These are phyloP conservation scores for Dryadomyces quercus-mongolicae DNA, from an alignment of 2,329 filamentous ascomycete species.

Conservation along the genomic window DNA sequence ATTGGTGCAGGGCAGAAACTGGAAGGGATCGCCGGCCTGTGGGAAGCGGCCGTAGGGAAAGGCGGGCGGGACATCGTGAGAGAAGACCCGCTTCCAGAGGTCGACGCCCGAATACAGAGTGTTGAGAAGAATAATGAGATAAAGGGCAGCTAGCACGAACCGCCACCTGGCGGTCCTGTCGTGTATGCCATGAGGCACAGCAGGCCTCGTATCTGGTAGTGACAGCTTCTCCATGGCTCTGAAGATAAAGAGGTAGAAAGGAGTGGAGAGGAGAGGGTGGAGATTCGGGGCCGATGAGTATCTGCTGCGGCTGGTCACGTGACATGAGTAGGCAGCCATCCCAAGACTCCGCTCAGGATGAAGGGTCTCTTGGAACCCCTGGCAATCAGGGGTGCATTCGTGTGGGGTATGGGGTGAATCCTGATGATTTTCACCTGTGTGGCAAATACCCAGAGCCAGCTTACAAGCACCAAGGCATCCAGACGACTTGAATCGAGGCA, in stretches of 20 bases:
- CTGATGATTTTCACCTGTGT: no score
- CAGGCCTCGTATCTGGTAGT: no score
- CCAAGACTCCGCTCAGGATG: no score
- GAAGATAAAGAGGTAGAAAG: not conserved
- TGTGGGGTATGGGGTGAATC: no score
- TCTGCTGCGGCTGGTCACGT: no score
- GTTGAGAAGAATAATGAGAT: not conserved
- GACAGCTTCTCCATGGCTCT: not conserved
- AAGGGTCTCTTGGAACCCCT: no score
- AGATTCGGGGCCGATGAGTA: no score
- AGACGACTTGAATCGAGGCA: no score
- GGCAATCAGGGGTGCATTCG: no score
- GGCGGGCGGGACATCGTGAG: not conserved
- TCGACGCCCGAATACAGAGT: not conserved
- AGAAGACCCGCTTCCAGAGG: not conserved
- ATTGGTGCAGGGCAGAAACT: constrained; percentile 33
- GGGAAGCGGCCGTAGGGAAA: constrained; percentile 25
- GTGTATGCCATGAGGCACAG: not conserved
- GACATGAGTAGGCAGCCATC: no score
- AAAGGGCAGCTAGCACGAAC: not conserved
- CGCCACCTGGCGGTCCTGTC: not conserved
- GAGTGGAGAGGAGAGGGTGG: not conserved
- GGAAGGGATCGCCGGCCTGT: constrained; percentile 29
- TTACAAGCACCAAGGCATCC: no score
- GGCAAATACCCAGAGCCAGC: no score